Evolutionary conservation across 2,329 filamentous ascomycete species (phyloP), one percentile per base, ranked within the genome.

Genomic region (Fusarium dlaminii): DNA sequence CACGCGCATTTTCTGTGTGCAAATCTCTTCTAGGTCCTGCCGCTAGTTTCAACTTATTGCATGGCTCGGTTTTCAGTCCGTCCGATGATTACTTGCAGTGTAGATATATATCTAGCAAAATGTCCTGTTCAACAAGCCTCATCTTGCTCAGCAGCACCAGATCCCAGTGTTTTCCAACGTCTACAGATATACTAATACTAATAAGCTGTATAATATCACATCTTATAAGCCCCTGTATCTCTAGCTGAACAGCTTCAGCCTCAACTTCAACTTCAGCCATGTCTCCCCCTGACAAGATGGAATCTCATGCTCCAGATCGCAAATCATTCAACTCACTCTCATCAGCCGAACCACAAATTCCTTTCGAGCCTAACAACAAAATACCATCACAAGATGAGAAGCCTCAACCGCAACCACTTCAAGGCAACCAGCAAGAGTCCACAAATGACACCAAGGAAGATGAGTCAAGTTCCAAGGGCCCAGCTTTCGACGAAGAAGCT

Each of bases 401-500:
- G 29, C 17, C 22, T 22, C 30, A 32, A 12, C 17, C 22, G 18
- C 30, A 32, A 12, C 46, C 39, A n/a, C 32, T 34, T 10, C 55
- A 62, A 15, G 42, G 51, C 27, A 14, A 5, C 12, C 57, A 73
- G n/a, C 39, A 61, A 42, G 34, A 51, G 61, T 52, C 62, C 32
- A 48, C 63, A 29, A 43, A 27, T 27, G 72, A 74, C 13, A 66
- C 72, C 27, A 54, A 68, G 27, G 60, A 68, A 24, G 79, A 81
- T 37, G 49, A 61, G 14, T 34, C 73, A 17, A 59, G 18, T 0
- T 54, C 60, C 17, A 22, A 69, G 30, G 64, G 71, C n/a, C 73
- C 74, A 27, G 69, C 70, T 9, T 74, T 74, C 58, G 58, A 77
- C n/a, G 54, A 78, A 14, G 79, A 82, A 42, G 74, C 77, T 29